Evolutionary conservation across 2,329 filamentous ascomycete species (phyloP).

Genomic region (Harringtonia aguacate): DNA sequence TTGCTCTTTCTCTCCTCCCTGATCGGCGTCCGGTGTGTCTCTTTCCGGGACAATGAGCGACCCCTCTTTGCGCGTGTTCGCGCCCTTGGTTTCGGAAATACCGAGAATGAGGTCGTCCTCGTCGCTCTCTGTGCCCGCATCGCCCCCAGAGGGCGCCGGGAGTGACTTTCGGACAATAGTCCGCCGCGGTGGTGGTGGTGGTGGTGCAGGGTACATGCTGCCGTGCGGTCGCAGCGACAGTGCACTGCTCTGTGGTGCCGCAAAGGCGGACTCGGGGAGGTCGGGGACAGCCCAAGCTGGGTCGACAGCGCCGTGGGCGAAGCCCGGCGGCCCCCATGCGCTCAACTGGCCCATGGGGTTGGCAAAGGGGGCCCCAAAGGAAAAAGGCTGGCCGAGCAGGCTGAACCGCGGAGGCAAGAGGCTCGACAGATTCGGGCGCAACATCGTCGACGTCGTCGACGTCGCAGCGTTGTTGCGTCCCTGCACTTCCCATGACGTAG

Average conservation of each 20-base stretch:
- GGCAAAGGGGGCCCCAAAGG: not conserved
- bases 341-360: not conserved
- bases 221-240: not conserved
- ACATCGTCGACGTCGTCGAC: too few relatives aligned
- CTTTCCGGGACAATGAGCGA: too few relatives aligned
- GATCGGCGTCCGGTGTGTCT: not conserved
- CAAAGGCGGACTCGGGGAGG: slow-evolving; percentile 15
- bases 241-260: not conserved
- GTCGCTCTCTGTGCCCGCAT: slow-evolving; percentile 10
- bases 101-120: slow-evolving; percentile 22
- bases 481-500: not conserved
- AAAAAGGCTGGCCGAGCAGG: not conserved
- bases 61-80: not conserved
- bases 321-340: slow-evolving; percentile 6
- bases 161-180: slow-evolving; percentile 8
- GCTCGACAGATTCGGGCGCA: not conserved
- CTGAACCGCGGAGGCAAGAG: slow-evolving; percentile 10
- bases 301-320: slow-evolving; percentile 17
- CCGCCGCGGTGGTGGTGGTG: not conserved
- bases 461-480: not conserved
- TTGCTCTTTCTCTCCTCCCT: too few relatives aligned
- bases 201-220: not conserved
- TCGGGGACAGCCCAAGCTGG: slow-evolving; percentile 28
- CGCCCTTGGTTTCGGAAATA: not conserved
- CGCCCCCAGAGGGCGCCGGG: not conserved